Percentiles rank a stretch among this genome's conserved stretches.
Conservation (phyloP, 148 eudicot genomes). For the Spergularia marina region DNA sequence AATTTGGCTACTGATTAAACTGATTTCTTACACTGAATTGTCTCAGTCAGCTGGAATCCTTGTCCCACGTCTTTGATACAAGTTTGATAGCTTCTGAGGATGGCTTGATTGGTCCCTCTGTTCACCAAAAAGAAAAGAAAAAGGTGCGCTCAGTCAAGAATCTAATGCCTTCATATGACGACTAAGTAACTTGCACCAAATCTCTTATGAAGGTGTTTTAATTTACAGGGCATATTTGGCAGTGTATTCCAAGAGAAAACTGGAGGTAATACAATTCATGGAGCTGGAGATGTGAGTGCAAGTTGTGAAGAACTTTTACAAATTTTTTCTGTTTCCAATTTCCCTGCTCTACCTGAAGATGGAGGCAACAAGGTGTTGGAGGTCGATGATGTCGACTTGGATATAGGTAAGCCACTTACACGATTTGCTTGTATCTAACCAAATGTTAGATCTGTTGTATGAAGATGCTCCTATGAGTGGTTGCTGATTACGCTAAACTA, state of each 20-base stretch:
- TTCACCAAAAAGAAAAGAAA: slow-evolving; percentile 75
- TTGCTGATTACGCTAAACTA: neutral
- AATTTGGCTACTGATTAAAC: neutral
- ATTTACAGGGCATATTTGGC: slow-evolving; percentile 70
- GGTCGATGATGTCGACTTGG: slow-evolving; percentile 53
- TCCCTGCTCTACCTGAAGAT: slow-evolving; percentile 46
- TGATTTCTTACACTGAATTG: slow-evolving; percentile 8
- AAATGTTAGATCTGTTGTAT: neutral
- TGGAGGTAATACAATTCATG: slow-evolving; percentile 49
- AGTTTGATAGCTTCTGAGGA: slow-evolving; percentile 38
- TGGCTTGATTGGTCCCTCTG: slow-evolving; percentile 39
- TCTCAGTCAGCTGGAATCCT: slow-evolving; percentile 54
- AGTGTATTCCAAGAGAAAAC: slow-evolving; percentile 64
- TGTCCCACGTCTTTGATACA: slow-evolving; percentile 55
- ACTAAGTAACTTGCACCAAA: neutral
- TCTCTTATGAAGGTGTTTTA: slow-evolving; percentile 8
- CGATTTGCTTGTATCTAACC: neutral
- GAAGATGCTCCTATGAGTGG: neutral
- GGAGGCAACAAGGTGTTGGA: slow-evolving; percentile 30
- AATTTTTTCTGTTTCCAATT: slow-evolving; percentile 62
- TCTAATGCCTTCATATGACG: neutral
- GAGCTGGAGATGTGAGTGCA: slow-evolving; percentile 40
- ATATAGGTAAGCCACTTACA: slow-evolving; percentile 53
- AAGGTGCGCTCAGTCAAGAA: slow-evolving; percentile 47
- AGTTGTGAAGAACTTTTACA: slow-evolving; percentile 56